These are phyloP conservation scores for Septoria linicola DNA, from an alignment of 2,329 filamentous ascomycete genomes.

Conservation along the genomic window DNA sequence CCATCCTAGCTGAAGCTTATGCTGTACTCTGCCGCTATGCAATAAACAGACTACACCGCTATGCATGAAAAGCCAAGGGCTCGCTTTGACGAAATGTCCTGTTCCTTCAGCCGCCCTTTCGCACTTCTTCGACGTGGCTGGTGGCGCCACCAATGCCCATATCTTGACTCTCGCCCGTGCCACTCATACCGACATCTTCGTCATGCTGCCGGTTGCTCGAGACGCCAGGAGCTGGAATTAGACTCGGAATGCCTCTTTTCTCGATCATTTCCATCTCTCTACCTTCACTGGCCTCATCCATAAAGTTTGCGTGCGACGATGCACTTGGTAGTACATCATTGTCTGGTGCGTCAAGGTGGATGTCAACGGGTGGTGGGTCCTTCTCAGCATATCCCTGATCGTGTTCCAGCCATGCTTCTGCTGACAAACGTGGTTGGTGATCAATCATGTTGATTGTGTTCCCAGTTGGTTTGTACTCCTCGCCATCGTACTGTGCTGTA, in stretches of 20 bases:
- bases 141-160: constrained; percentile 16
- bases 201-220: not conserved
- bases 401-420: not conserved
- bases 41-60: not conserved
- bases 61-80: not conserved
- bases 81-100: not conserved
- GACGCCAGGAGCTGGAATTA: constrained; percentile 1
- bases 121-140: constrained; percentile 13
- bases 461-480: constrained; percentile 8
- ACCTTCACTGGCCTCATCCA: not conserved
- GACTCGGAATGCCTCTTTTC: constrained; percentile 17
- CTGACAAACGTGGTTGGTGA: not conserved
- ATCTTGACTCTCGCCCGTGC: constrained; percentile 19
- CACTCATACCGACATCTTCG: constrained; percentile 19
- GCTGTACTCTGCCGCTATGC: constrained; percentile 1
- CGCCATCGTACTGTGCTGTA: constrained; percentile 15
- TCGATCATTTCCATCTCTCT: constrained; percentile 31
- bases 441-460: constrained; percentile 12
- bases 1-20: too few relatives aligned
- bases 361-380: constrained; percentile 17
- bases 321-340: not conserved
- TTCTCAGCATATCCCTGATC: not conserved
- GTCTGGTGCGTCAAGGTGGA: not conserved
- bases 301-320: not conserved
- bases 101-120: constrained; percentile 5